Evolutionary conservation across 441 rosid genomes (phyloP).

Genomic region (Sinapis alba): DNA sequence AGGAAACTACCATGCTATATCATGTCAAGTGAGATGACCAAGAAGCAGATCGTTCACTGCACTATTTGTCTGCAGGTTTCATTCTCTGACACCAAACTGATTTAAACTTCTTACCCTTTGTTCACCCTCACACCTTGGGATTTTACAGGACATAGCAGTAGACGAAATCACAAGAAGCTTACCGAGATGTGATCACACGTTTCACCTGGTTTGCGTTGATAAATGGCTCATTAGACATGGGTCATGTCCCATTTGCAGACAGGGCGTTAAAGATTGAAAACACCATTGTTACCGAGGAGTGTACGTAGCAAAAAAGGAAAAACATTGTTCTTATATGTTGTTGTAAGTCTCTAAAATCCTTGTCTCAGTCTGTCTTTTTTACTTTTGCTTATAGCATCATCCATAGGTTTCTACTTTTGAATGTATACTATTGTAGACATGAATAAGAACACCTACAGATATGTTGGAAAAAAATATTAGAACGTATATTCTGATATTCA

Average conservation of each 20-base stretch:
- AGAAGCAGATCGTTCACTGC: slow-evolving; percentile 55
- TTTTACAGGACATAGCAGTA: slow-evolving; percentile 53
- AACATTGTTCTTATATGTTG: slow-evolving; percentile 20
- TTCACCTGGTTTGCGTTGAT: slow-evolving; percentile 81
- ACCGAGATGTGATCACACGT: slow-evolving; percentile 70
- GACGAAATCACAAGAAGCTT: slow-evolving; percentile 78
- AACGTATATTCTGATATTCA: slow-evolving; percentile 13
- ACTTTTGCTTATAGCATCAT: slow-evolving; percentile 1
- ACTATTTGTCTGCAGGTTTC: slow-evolving; percentile 81
- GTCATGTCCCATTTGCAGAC: slow-evolving; percentile 78
- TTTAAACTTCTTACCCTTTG: slow-evolving; percentile 6
- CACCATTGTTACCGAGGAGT: slow-evolving; percentile 1
- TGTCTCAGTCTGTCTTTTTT: neutral
- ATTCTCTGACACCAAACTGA: neutral
- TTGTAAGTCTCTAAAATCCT: slow-evolving; percentile 19
- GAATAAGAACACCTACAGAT: slow-evolving; percentile 24
- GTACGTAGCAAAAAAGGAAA: slow-evolving; percentile 23
- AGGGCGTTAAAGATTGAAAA: slow-evolving; percentile 31
- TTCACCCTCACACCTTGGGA: slow-evolving; percentile 7
- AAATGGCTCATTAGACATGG: slow-evolving; percentile 81
- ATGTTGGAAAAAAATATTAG: slow-evolving; percentile 11
- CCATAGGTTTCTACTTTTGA: slow-evolving; percentile 24
- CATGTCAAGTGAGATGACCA: slow-evolving; percentile 54
- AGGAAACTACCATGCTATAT: slow-evolving; percentile 68
- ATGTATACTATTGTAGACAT: slow-evolving; percentile 29